These are phyloP conservation scores for Barnettozyma vustinii DNA, from an alignment of 805 yeast species.

Conservation along the genomic window DNA sequence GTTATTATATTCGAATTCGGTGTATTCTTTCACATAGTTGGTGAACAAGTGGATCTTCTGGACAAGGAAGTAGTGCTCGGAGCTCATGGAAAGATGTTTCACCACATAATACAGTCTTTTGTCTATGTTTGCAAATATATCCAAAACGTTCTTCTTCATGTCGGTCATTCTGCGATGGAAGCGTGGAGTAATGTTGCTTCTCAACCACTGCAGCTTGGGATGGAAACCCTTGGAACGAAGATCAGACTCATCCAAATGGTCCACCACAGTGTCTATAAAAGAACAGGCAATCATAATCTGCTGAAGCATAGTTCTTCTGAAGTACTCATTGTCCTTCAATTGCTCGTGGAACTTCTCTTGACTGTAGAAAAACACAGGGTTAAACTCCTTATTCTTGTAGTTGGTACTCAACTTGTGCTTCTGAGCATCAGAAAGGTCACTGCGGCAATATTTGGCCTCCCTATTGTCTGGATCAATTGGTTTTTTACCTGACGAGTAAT, in stretches of 20 bases:
- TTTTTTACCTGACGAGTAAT: not conserved
- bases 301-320: constrained; percentile 14
- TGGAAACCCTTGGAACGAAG: not conserved
- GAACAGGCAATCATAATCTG: constrained; percentile 4
- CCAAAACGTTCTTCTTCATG: constrained; percentile 4
- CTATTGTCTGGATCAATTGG: constrained; percentile 5
- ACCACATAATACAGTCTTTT: constrained; percentile 1
- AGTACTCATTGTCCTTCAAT: constrained; percentile 11
- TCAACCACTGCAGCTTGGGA: not conserved
- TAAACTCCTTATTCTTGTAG: constrained; percentile 14
- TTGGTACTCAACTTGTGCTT: constrained; percentile 9
- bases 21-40: constrained; percentile 3
- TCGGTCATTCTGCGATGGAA: not conserved
- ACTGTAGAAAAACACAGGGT: constrained; percentile 15
- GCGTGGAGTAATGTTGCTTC: not conserved
- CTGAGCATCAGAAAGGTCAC: constrained; percentile 7
- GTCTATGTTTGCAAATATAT: constrained; percentile 1
- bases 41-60: constrained; percentile 10
- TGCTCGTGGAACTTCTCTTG: constrained; percentile 15
- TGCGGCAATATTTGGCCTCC: constrained; percentile 4
- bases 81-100: not conserved
- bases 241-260: not conserved
- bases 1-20: constrained; percentile 3
- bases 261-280: constrained; percentile 1
- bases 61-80: constrained; percentile 7